These are phyloP conservation scores for Thalassia testudinum DNA, from an alignment of 116 monocot genomes.

Conservation along the genomic window DNA sequence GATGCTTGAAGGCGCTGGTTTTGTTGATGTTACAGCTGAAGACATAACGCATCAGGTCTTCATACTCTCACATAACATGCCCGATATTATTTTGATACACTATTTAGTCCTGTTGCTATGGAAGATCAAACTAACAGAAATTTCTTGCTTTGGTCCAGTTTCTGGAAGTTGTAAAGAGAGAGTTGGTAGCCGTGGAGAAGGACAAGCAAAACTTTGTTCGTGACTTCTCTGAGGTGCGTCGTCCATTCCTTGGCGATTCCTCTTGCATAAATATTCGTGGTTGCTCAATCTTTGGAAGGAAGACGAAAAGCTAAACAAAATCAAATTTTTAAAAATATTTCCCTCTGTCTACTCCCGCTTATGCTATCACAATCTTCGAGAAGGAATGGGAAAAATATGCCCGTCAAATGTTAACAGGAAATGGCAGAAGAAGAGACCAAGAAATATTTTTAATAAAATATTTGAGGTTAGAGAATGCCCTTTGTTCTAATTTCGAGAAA, in stretches of 20 bases:
- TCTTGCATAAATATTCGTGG: not conserved
- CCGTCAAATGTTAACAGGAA: too few relatives aligned
- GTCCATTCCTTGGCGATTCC: not conserved
- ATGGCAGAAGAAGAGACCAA: not conserved
- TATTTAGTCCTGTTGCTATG: not conserved
- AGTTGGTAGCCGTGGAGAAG: slow-evolving; percentile 61
- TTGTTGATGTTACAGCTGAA: slow-evolving; percentile 68
- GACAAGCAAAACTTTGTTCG: slow-evolving; percentile 48
- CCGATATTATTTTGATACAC: not conserved
- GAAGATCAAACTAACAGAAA: not conserved
- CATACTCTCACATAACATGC: not conserved
- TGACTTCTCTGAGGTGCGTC: slow-evolving; percentile 70
- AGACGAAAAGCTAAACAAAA: too few relatives aligned
- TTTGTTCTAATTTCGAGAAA: too few relatives aligned
- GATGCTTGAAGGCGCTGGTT: slow-evolving; percentile 88
- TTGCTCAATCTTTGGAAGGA: too few relatives aligned
- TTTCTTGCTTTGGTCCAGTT: slow-evolving; percentile 31
- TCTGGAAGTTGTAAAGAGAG: slow-evolving; percentile 53
- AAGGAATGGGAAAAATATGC: too few relatives aligned
- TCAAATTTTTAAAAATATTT: too few relatives aligned
- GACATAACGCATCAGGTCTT: slow-evolving; percentile 81
- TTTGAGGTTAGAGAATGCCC: too few relatives aligned
- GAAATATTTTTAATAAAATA: too few relatives aligned
- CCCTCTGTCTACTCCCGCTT: too few relatives aligned
- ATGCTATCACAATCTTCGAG: too few relatives aligned